Base-by-base conservation (phyloP, 495 filamentous ascomycete genomes). In the Hypoxylon cercidicola region DNA sequence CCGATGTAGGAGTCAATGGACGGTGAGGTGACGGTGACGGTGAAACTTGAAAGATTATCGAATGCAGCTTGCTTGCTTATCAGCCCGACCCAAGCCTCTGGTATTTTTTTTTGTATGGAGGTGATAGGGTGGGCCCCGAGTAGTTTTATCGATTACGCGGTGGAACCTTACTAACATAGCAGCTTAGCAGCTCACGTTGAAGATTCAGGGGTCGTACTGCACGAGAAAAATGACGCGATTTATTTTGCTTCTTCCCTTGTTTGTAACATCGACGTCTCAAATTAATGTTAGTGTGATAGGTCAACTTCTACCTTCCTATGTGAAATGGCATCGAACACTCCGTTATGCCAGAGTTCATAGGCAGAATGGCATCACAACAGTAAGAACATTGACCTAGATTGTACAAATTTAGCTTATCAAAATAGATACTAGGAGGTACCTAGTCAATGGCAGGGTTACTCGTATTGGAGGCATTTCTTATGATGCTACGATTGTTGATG, bases 1-100 rank as follows among this genome's bases (percentile, higher is more conserved):
- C 63, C 63, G 63, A 66, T 66, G 54, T 66, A 66, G 63, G 63
- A 60, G 56, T 28, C 7, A 48, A 39, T 13, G 35, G 11, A 39
- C 30, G 30, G 30, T 60, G 49, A 51, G 18, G 44, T 16, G 21
- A 45, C 19, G 52, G 46, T 53, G 16, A 16, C 4, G 16, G 39
- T 45, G 2, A 45, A 19, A 39, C 23, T 23, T 20, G 34, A 41
- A 23, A 35, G 28, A 54, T 34, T 37, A 62, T 43, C 11, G 23
- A 25, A 20, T 39, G 40, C 19, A 41, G n/a, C n/a, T n/a, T n/a
- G n/a, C n/a, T n/a, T n/a, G 13, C 60, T 62, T 62, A 62, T 62
- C 60, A 23, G 47, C 18, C 25, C 3, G 21, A 43, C 46, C 46
- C 46, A 59, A 45, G 19, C 20, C 12, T 28, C 16, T 48, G 44